These are phyloP conservation scores for Colletotrichum euphorbiae DNA, from an alignment of 2,329 filamentous ascomycete genomes.

Conservation along the genomic window DNA sequence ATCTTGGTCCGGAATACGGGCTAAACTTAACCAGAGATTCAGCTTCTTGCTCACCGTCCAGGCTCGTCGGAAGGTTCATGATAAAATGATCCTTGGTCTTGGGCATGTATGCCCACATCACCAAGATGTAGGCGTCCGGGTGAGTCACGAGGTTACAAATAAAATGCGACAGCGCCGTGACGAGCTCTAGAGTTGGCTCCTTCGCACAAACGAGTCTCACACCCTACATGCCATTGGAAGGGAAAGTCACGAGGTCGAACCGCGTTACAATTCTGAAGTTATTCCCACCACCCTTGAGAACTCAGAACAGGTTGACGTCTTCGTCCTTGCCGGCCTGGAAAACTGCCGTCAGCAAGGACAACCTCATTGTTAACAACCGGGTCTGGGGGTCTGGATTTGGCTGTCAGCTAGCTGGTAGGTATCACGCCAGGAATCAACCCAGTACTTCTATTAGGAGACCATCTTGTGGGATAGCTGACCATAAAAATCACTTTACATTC, in stretches of 20 bases:
- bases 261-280: constrained; percentile 57
- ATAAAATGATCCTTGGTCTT: not conserved
- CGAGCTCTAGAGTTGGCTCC: not conserved
- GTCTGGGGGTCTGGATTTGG: not conserved
- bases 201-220: not conserved
- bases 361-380: not conserved
- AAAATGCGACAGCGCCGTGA: not conserved
- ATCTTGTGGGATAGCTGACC: no score
- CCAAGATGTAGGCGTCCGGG: not conserved
- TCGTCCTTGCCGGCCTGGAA: constrained; percentile 49
- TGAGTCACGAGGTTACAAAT: not conserved
- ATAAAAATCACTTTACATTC: no score
- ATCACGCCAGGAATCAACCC: constrained; percentile 42
- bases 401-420: not conserved
- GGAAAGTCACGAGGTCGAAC: constrained; percentile 38
- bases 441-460: no score
- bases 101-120: not conserved
- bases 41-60: constrained; percentile 6
- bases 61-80: not conserved
- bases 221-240: not conserved
- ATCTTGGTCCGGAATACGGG: not conserved
- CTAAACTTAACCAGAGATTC: not conserved
- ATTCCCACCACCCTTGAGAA: constrained; percentile 59
- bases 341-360: constrained; percentile 55
- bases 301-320: constrained; percentile 56